Conservation (phyloP, 2,329 filamentous ascomycete genomes). For the Aspergillus oerlinghausenensis region DNA sequence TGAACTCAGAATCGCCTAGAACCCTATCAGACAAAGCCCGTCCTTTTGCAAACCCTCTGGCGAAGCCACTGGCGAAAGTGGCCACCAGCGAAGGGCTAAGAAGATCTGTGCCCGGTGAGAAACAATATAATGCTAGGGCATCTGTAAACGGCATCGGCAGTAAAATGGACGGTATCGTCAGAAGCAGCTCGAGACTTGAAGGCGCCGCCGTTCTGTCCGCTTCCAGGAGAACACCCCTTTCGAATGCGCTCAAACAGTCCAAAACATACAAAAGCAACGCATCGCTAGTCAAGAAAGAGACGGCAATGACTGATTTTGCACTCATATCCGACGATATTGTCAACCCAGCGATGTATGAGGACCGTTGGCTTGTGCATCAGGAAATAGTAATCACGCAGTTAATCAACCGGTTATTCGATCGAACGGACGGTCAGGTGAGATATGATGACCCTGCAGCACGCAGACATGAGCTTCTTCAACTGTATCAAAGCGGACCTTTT, state of each 20-base stretch:
- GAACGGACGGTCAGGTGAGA: slow-evolving; percentile 18
- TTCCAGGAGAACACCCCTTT: slow-evolving; percentile 10
- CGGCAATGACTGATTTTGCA: slow-evolving; percentile 42
- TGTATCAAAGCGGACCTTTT: slow-evolving; percentile 52
- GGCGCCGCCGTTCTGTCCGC: neutral
- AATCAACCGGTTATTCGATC: slow-evolving; percentile 52
- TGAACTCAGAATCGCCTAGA: slow-evolving; percentile 16
- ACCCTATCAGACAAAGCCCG: neutral
- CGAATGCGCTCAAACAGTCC: slow-evolving; percentile 12
- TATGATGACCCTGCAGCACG: slow-evolving; percentile 29
- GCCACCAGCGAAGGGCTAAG: slow-evolving; percentile 4
- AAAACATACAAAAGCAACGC: slow-evolving; percentile 28
- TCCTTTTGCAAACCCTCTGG: neutral
- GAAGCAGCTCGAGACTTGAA: neutral
- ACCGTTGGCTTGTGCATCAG: slow-evolving; percentile 59
- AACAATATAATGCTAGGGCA: slow-evolving; percentile 8
- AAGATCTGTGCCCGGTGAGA: slow-evolving; percentile 11
- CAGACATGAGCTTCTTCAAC: slow-evolving; percentile 45
- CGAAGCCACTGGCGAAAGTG: slow-evolving; percentile 5
- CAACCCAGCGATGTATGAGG: slow-evolving; percentile 57
- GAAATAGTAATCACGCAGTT: slow-evolving; percentile 59
- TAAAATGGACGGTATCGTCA: neutral
- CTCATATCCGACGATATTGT: slow-evolving; percentile 51
- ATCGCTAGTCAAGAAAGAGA: slow-evolving; percentile 23
- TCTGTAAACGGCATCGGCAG: neutral